phyloP scores from a whole-genome alignment of 176 grass and related monocot species.

The Themeda triandra region DNA sequence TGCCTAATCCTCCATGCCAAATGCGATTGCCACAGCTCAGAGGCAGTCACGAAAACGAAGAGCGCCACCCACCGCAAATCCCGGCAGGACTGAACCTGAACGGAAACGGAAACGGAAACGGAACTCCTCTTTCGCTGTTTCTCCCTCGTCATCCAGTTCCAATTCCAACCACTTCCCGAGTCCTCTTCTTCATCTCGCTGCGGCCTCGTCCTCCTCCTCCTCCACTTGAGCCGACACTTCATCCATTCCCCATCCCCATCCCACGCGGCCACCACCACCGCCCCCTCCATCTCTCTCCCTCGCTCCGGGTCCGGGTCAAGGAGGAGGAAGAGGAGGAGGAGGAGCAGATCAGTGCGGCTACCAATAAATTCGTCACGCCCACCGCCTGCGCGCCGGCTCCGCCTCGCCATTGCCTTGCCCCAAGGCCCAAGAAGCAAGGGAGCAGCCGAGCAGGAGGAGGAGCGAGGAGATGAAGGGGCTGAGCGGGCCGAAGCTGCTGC shows the following conservation, averaged over 20 bases:
- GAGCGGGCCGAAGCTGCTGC: slow-evolving; percentile 38
- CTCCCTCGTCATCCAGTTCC: too few relatives aligned
- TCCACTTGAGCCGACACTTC: slow-evolving; percentile 27
- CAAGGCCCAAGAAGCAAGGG: background rate
- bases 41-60: slow-evolving; percentile 7
- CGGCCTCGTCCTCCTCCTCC: too few relatives aligned
- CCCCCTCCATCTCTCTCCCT: background rate
- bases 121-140: too few relatives aligned
- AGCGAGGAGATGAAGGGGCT: slow-evolving; percentile 29
- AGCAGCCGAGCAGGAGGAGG: background rate
- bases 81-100: slow-evolving; percentile 5
- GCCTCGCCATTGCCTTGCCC: slow-evolving; percentile 10
- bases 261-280: background rate
- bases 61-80: slow-evolving; percentile 37
- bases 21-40: too few relatives aligned
- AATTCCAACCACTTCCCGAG: too few relatives aligned
- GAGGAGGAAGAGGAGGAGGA: background rate
- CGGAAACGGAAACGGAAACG: too few relatives aligned
- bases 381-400: background rate
- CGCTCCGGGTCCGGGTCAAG: background rate
- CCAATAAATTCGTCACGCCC: background rate
- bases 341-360: background rate
- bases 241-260: slow-evolving; percentile 8
- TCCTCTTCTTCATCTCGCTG: background rate
- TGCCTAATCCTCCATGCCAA: background rate